Evolutionary conservation across 352 stramenopile species (phyloP).

Genomic region (Pythium aquatile): DNA sequence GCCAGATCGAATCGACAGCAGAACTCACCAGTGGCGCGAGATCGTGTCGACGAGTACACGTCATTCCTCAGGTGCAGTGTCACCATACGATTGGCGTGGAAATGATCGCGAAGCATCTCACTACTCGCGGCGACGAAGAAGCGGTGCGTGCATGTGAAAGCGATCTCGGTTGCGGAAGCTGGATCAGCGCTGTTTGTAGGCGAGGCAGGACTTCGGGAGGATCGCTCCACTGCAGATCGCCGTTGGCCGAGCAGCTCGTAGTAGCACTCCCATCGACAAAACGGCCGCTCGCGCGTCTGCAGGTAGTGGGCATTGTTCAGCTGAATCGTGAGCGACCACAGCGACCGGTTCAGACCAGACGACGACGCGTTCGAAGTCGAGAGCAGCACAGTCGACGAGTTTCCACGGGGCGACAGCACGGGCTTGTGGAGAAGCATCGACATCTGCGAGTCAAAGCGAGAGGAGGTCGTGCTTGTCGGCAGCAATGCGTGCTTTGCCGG

Average conservation of each 20-base stretch:
- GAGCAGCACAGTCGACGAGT: not conserved
- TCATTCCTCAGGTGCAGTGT: conserved; percentile 61
- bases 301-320: conserved; percentile 68
- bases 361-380: not conserved
- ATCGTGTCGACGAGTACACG: conserved; percentile 66
- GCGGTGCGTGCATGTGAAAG: conserved; percentile 66
- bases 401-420: conserved; percentile 38
- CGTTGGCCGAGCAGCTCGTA: conserved; percentile 60
- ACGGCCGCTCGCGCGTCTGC: conserved; percentile 51
- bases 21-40: conserved; percentile 45
- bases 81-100: conserved; percentile 35
- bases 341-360: conserved; percentile 18
- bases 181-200: not conserved
- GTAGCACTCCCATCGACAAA: conserved; percentile 70
- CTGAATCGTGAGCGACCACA: conserved; percentile 57
- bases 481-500: conserved; percentile 8
- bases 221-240: conserved; percentile 53
- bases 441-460: conserved; percentile 43
- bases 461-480: conserved; percentile 16
- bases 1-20: conserved; percentile 40
- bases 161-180: conserved; percentile 19
- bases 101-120: conserved; percentile 31
- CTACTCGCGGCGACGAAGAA: conserved; percentile 51
- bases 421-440: conserved; percentile 50
- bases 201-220: conserved; percentile 3